Base-by-base conservation (phyloP, 352 stramenopile species). In the Blastocystis sp. region DNA sequence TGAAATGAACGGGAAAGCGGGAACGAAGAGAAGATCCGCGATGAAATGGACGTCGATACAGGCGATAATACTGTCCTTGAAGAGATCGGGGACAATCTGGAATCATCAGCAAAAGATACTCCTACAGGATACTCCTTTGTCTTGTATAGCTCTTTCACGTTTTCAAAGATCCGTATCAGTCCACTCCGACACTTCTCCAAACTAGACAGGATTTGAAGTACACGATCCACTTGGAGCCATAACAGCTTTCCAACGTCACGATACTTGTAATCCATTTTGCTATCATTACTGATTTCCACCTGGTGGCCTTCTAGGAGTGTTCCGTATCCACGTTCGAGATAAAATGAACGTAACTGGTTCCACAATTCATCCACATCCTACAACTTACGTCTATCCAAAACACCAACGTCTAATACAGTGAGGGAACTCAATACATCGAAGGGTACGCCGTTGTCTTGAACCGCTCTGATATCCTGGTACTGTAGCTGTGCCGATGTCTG, bases 71-170 rank as follows among this genome's bases (percentile, higher is more conserved):
- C 36, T 29, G 34, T 78, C 67, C 34, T 78, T 78, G 34, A 78
- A 18, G 9, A 78, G 42, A 29, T 78, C 67, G 27, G 67, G 67
- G 32, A 78, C 29, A 36, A 78, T 78, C 67, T 78, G 57, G 8
- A 27, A 0, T 34, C 16, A 6, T 9, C 14, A 40, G 4, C 0
- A 42, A 57, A 7, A n/a, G 27, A 34, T 44, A 24, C 18, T 7
- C 0, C 8, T 40, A 78, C 67, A 4, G 67, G 38, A 16, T 44
- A 34, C 21, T 78, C 67, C 48, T 57, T 78, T 56, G 21, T 11
- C 7, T 38, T 40, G 44, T 57, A 78, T 24, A 57, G 2, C 6
- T 59, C n/a, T 49, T 29, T 56, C 4, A 78, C 32, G 16, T 53
- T 24, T 9, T 78, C 42, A 44, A 53, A 56, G 4, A 78, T n/a